phyloP scores from a whole-genome alignment of 1,284 basidiomycete genomes.

The Irpex sp. region DNA sequence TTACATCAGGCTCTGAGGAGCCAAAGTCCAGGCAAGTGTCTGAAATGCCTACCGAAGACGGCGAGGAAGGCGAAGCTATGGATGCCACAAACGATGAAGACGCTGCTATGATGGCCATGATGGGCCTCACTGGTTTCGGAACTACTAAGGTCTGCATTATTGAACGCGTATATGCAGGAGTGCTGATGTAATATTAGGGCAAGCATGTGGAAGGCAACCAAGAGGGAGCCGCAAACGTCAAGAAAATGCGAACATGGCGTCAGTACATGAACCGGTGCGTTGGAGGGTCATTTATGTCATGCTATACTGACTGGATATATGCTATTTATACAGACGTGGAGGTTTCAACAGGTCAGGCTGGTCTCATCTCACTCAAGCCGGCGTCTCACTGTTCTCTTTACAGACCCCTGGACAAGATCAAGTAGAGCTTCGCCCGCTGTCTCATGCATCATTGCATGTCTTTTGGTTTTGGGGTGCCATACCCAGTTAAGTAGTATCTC shows the following conservation, averaged over 20 bases:
- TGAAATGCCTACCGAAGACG: conserved; percentile 37
- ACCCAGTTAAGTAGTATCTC: conserved; percentile 4
- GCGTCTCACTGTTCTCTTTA: conserved; percentile 14
- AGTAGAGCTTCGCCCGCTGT: conserved; percentile 31
- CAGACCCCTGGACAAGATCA: conserved; percentile 72
- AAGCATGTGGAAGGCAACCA: conserved; percentile 81
- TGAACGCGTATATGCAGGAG: neutral
- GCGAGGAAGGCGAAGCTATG: conserved; percentile 61
- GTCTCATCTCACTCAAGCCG: conserved; percentile 3
- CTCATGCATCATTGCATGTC: neutral
- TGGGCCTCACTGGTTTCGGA: conserved; percentile 89
- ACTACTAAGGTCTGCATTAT: conserved; percentile 71
- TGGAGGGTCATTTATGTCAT: conserved; percentile 4
- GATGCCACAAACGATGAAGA: conserved; percentile 71
- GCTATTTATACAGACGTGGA: conserved; percentile 55
- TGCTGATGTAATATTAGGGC: conserved; percentile 43
- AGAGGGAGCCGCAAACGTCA: conserved; percentile 70
- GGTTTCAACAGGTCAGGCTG: conserved; percentile 82
- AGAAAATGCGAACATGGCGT: conserved; percentile 91
- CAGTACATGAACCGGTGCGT: conserved; percentile 91
- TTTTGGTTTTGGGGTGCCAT: neutral
- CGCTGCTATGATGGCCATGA: conserved; percentile 82
- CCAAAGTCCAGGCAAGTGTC: conserved; percentile 18
- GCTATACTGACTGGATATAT: neutral
- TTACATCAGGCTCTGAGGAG: conserved; percentile 3